These are phyloP conservation scores for Echites panduratus DNA, from an alignment of 257 asterid genomes.

Conservation along the genomic window DNA sequence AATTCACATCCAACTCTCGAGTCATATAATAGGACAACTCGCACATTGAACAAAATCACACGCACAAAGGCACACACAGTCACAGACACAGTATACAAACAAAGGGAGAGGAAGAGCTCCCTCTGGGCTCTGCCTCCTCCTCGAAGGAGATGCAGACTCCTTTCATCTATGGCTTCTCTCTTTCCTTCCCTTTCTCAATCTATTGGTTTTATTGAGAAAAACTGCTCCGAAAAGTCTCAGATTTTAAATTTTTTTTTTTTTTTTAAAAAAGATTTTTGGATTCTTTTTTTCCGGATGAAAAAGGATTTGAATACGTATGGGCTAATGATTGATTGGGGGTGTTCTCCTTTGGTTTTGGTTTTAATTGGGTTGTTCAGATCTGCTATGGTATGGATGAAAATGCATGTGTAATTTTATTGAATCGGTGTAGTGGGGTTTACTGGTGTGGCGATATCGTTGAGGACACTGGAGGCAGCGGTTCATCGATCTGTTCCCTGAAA, in stretches of 20 bases:
- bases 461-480: constrained; percentile 44
- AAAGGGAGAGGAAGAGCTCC: background rate
- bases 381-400: background rate
- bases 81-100: background rate
- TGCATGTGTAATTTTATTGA: background rate
- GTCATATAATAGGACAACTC: constrained; percentile 2
- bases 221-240: background rate
- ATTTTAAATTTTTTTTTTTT: too few species aligned
- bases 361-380: constrained; percentile 9
- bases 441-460: constrained; percentile 11
- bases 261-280: background rate
- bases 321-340: background rate
- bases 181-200: background rate
- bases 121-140: background rate
- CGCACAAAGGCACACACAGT: constrained; percentile 7
- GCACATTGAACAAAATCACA: background rate
- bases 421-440: background rate
- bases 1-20: background rate
- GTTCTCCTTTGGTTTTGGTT: background rate
- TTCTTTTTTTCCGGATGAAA: background rate
- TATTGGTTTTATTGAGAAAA: background rate
- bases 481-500: constrained; percentile 40
- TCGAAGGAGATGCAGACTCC: background rate
- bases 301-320: background rate
- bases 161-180: background rate